Conservation (phyloP, 306 rosid species). For the Alnus rubra region DNA sequence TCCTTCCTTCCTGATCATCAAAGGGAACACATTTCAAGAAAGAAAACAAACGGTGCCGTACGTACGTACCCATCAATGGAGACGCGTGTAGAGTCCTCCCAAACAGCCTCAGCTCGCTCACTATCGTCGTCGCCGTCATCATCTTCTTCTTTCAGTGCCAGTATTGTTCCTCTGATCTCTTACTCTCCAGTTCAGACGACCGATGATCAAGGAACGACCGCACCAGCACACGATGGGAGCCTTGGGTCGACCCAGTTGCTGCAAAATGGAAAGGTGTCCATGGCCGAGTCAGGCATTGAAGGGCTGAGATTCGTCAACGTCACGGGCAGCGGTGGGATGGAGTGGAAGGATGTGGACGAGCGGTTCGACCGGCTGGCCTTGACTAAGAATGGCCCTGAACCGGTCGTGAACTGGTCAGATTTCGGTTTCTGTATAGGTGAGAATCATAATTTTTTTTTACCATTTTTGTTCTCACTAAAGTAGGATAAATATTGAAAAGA, state of each 20-base stretch:
- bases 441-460: conserved; percentile 21
- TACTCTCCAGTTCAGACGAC: conserved; percentile 36
- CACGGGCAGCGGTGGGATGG: conserved; percentile 37
- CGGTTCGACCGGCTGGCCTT: conserved; percentile 55
- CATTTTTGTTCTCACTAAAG: too few relatives aligned
- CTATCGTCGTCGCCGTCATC: conserved; percentile 26
- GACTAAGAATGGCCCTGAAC: conserved; percentile 40
- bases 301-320: conserved; percentile 35
- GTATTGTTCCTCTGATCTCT: conserved; percentile 14
- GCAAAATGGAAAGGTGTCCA: conserved; percentile 34
- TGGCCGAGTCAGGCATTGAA: conserved; percentile 11
- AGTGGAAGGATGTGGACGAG: conserved; percentile 66
- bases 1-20: conserved; percentile 14
- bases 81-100: conserved; percentile 23
- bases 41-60: conserved; percentile 13
- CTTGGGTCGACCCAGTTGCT: conserved; percentile 6
- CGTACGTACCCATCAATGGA: conserved; percentile 45
- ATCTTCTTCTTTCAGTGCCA: conserved; percentile 26
- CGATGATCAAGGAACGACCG: conserved; percentile 20
- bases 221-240: background rate
- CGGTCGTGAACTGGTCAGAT: conserved; percentile 54
- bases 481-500: too few relatives aligned
- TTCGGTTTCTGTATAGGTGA: conserved; percentile 79
- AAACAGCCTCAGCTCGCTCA: conserved; percentile 24
- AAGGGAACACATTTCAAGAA: conserved; percentile 7